A percentile compares a stretch with the other conserved stretches of the same genome.
Conservation (phyloP, 1,284 basidiomycete genomes). For the Moesziomyces sp. region DNA sequence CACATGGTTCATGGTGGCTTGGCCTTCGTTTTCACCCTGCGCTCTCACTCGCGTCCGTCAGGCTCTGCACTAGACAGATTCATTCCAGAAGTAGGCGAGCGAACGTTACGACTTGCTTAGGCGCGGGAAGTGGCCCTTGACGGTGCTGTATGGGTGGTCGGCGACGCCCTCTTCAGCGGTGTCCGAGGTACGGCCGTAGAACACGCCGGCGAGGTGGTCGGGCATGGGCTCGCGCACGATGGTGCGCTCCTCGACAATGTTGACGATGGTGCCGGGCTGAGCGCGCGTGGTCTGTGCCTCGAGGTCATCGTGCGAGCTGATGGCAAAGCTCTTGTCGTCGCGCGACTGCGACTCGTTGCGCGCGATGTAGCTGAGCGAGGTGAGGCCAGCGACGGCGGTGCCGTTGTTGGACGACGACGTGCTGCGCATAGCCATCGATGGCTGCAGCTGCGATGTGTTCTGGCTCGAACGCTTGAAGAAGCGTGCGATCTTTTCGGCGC, state of each 20-base stretch:
- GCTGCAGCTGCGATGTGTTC: slow-evolving; percentile 8
- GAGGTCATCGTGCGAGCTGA: slow-evolving; percentile 20
- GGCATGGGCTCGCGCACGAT: slow-evolving; percentile 40
- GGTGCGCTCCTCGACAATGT: slow-evolving; percentile 29
- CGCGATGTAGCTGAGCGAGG: slow-evolving; percentile 14
- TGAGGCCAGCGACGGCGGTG: slow-evolving; percentile 6
- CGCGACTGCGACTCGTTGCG: slow-evolving; percentile 13
- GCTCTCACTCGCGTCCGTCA: background rate
- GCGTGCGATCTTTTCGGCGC: slow-evolving; percentile 28
- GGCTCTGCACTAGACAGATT: too few species aligned
- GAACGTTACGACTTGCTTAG: slow-evolving; percentile 24
- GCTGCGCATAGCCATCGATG: slow-evolving; percentile 9
- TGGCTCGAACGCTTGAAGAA: slow-evolving; percentile 26
- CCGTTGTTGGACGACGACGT: slow-evolving; percentile 3
- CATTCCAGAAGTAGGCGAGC: too few species aligned
- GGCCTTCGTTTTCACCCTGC: background rate
- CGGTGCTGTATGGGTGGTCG: slow-evolving; percentile 7
- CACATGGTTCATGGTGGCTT: too few species aligned
- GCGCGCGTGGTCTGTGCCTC: slow-evolving; percentile 12
- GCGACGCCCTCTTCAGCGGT: background rate
- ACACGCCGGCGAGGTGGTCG: slow-evolving; percentile 22
- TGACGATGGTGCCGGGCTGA: slow-evolving; percentile 4
- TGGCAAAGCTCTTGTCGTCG: slow-evolving; percentile 28
- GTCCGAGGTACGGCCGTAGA: background rate
- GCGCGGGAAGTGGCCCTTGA: slow-evolving; percentile 23